phyloP scores from a whole-genome alignment of 164 flowering plant species.

The Dillenia suffruticosa region DNA sequence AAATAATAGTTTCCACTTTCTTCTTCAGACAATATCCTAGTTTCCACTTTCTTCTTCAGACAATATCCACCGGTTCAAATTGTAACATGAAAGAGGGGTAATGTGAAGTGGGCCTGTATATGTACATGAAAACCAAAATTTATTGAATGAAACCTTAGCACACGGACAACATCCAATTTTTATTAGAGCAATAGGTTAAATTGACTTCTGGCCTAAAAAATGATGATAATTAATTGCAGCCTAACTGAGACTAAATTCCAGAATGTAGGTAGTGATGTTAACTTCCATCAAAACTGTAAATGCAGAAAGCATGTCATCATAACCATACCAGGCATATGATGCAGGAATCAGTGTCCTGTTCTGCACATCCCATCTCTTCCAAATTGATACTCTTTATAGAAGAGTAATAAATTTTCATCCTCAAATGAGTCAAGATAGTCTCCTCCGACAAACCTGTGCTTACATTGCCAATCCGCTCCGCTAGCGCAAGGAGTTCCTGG shows the following conservation, averaged over 20 bases:
- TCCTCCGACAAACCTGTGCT: conserved; percentile 72
- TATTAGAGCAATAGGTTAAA: no score
- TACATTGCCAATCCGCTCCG: conserved; percentile 74
- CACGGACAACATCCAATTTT: no score
- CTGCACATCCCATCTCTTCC: conserved; percentile 27
- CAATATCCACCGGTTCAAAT: no score
- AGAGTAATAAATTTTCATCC: conserved; percentile 38
- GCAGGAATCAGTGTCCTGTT: conserved; percentile 50
- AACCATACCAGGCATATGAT: conserved; percentile 76
- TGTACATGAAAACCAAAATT: neutral
- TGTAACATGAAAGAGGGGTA: no score
- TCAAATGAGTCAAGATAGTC: conserved; percentile 36
- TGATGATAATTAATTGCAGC: neutral
- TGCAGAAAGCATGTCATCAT: neutral
- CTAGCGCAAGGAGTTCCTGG: conserved; percentile 88
- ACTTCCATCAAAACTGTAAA: neutral
- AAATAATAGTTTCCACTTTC: no score
- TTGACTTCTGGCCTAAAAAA: no score
- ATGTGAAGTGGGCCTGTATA: no score
- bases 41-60: no score
- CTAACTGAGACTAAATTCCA: neutral
- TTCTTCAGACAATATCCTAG: no score
- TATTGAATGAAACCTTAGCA: neutral
- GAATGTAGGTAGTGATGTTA: neutral
- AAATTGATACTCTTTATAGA: conserved; percentile 21